Evolutionary conservation across 306 rosid genomes (phyloP).

Genomic region (Pyrus pyrifolia): DNA sequence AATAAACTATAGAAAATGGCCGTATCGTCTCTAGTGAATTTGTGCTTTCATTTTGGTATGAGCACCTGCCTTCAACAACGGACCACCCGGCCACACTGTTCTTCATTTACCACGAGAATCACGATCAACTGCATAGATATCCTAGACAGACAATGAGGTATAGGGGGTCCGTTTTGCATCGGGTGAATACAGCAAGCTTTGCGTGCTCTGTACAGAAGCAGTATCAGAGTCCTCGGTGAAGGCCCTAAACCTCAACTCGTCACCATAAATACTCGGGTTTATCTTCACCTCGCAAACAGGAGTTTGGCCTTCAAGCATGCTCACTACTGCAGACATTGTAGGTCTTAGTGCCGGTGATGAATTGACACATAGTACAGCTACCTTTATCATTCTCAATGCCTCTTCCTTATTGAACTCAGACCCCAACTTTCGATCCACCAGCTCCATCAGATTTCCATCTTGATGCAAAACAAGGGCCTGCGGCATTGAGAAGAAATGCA

Average conservation of each 20-base stretch:
- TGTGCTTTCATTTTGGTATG: neutral
- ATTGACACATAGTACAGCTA: conserved; percentile 49
- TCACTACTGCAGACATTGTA: conserved; percentile 52
- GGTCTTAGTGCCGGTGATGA: conserved; percentile 48
- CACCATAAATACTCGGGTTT: neutral
- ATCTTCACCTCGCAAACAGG: conserved; percentile 25
- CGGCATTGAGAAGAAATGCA: conserved; percentile 3
- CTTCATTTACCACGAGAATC: neutral
- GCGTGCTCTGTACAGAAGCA: neutral
- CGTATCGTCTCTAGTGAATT: neutral
- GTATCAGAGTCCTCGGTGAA: neutral
- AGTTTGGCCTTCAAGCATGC: conserved; percentile 54
- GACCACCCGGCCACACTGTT: too few species aligned
- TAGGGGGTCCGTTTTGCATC: neutral
- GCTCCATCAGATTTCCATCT: conserved; percentile 26
- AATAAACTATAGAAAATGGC: neutral
- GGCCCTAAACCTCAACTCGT: neutral
- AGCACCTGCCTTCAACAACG: neutral
- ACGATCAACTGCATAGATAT: neutral
- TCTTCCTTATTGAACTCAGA: conserved; percentile 34
- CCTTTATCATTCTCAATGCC: conserved; percentile 38
- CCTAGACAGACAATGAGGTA: neutral
- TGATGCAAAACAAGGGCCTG: conserved; percentile 26
- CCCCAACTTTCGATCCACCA: conserved; percentile 49
- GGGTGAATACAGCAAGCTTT: neutral